These are phyloP conservation scores for Backusella westeae DNA, from an alignment of 192 early-diverging fungal genomes.

Conservation along the genomic window DNA sequence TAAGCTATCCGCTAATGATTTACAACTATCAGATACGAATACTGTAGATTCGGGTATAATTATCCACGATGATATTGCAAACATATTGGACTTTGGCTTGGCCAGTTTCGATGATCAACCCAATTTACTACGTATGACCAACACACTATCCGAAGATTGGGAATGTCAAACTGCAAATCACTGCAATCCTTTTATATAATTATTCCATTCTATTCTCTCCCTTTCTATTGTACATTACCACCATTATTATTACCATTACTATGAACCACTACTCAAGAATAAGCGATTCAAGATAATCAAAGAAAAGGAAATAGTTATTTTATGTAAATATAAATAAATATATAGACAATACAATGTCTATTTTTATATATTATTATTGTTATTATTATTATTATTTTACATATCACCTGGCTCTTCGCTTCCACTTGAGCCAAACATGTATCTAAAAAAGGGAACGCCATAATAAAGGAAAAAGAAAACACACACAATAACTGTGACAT, in stretches of 20 bases:
- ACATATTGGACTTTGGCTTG: neutral
- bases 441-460: slow-evolving; percentile 10
- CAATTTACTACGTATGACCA: neutral
- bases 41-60: neutral
- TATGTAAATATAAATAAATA: neutral
- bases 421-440: neutral
- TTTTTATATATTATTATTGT: neutral
- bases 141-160: neutral
- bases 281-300: neutral
- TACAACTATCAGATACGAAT: neutral
- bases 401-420: slow-evolving; percentile 11
- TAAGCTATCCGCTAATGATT: neutral
- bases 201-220: neutral
- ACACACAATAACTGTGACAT: slow-evolving; percentile 17
- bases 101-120: neutral
- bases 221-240: neutral
- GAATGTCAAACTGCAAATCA: neutral
- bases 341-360: neutral
- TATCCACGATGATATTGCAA: neutral
- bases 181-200: neutral
- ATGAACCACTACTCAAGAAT: too few species aligned
- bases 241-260: neutral
- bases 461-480: slow-evolving; percentile 36
- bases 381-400: neutral
- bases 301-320: neutral